Base-by-base conservation (phyloP, 2,329 filamentous ascomycete genomes). In the Nemania sp. region DNA sequence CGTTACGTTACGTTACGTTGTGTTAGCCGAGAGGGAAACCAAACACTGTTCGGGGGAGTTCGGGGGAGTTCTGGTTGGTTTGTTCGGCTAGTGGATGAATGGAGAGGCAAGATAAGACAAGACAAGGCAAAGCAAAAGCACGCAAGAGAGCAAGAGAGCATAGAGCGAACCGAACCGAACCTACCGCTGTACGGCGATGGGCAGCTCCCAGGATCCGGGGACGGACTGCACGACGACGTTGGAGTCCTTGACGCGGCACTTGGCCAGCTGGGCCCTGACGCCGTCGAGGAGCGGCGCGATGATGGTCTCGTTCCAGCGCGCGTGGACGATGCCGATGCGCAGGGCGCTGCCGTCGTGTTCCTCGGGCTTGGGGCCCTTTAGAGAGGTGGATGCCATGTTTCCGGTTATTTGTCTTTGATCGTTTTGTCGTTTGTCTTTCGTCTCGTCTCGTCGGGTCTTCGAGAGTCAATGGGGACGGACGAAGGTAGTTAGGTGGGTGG, bases 281-380 rank as follows among this genome's bases (percentile, higher is more conserved):
- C 95, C 95, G 54, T 84, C 81, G 63, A 99, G 83, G 59, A 99
- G 87, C 54, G 92, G 87, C 60, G 90, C 87, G 77, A 98, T 97
- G 74, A 99, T 91, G 67, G 83, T 84, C 67, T 83, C 83, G 80
- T 99, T 99, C 95, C 95, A 99, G 71, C 95, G 88, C 60, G 94
- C 94, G 79, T 98, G 95, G 60, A 99, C 86, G 74, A 99, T 98
- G 74, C 90, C 94, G 74, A 99, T 89, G 73, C 95, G 91, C 66
- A 99, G 86, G 72, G 81, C 82, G 71, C 86, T 86, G 76, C 90
- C 90, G 74, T 88, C 81, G 76, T 86, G 82, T 69, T 83, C 79
- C 73, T 87, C 78, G 55, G 80, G 78, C 65, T 79, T 78, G n/a
- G 83, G 83, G 60, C 82, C 83, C 71, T 86, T 87, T 75, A 82